Percentiles rank a stretch among this genome's conserved stretches.
Evolutionary conservation across 2,329 filamentous ascomycete genomes (phyloP).

Genomic region (Ambrosiella xylebori): DNA sequence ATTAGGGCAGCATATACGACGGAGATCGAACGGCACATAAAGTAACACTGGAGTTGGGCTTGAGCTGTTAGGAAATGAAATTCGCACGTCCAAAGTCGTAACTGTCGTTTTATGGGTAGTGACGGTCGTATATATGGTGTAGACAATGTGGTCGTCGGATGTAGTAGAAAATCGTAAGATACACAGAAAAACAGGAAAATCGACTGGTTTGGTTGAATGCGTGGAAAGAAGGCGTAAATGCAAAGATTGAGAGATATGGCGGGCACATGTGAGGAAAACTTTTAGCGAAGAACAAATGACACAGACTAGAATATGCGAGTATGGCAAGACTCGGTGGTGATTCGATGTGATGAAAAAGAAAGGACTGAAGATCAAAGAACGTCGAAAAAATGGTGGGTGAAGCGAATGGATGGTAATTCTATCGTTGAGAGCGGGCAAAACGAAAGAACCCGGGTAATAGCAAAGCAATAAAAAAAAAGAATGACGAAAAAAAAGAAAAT

Average conservation of each 20-base stretch:
- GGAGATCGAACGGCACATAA: neutral
- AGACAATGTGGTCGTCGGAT: neutral
- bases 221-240: neutral
- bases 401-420: no score
- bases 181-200: neutral
- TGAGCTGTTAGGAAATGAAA: neutral
- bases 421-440: no score
- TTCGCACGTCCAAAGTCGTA: no score
- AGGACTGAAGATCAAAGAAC: no score
- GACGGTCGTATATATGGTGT: neutral
- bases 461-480: neutral
- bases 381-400: no score
- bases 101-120: no score
- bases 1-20: neutral
- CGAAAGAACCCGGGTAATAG: neutral
- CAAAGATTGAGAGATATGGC: no score
- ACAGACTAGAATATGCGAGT: no score
- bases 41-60: neutral
- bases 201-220: neutral
- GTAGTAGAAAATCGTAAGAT: neutral
- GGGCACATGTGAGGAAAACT: no score
- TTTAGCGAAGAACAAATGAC: no score
- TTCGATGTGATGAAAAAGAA: no score
- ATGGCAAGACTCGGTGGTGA: no score
- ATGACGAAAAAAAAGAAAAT: neutral